Evolutionary conservation across 139 green algal genomes (phyloP).

Genomic region (Marvania coccoides): DNA sequence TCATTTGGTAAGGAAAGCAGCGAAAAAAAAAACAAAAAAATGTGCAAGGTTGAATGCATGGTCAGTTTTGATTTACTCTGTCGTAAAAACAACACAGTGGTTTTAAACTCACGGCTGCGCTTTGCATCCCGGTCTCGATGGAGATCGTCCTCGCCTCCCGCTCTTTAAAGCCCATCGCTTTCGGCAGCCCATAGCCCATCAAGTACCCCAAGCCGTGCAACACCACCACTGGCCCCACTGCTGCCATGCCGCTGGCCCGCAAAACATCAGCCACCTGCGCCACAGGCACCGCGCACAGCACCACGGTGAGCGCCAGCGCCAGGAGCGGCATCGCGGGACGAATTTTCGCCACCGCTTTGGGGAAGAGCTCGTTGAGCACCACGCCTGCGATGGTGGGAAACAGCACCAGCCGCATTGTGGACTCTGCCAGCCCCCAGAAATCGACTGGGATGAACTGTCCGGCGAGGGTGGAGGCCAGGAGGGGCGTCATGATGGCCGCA

Average conservation of each 20-base stretch:
- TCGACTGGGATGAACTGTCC: slow-evolving; percentile 72
- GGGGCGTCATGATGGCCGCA: slow-evolving; percentile 77
- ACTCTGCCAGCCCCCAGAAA: slow-evolving; percentile 39
- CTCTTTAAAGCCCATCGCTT: slow-evolving; percentile 45
- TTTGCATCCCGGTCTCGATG: slow-evolving; percentile 71
- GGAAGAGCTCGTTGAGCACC: slow-evolving; percentile 47
- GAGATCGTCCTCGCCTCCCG: slow-evolving; percentile 48
- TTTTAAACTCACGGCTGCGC: not conserved
- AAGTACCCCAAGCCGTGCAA: slow-evolving; percentile 56
- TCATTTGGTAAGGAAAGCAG: too few relatives aligned
- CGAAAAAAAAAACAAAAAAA: too few relatives aligned
- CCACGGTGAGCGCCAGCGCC: slow-evolving; percentile 54
- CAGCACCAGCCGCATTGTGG: slow-evolving; percentile 68
- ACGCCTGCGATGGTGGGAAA: slow-evolving; percentile 64
- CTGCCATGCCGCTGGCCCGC: slow-evolving; percentile 30
- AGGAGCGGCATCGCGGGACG: slow-evolving; percentile 51
- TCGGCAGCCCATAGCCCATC: slow-evolving; percentile 59
- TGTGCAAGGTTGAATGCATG: too few relatives aligned
- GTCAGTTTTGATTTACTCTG: too few relatives aligned
- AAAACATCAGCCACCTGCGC: slow-evolving; percentile 43
- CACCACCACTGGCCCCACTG: slow-evolving; percentile 34
- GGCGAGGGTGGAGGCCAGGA: slow-evolving; percentile 60
- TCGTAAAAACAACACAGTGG: not conserved
- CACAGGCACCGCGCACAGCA: slow-evolving; percentile 55
- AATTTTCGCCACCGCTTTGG: slow-evolving; percentile 40